These are phyloP conservation scores for Alternaria gansuensis DNA, from an alignment of 2,329 filamentous ascomycete species.

Conservation along the genomic window DNA sequence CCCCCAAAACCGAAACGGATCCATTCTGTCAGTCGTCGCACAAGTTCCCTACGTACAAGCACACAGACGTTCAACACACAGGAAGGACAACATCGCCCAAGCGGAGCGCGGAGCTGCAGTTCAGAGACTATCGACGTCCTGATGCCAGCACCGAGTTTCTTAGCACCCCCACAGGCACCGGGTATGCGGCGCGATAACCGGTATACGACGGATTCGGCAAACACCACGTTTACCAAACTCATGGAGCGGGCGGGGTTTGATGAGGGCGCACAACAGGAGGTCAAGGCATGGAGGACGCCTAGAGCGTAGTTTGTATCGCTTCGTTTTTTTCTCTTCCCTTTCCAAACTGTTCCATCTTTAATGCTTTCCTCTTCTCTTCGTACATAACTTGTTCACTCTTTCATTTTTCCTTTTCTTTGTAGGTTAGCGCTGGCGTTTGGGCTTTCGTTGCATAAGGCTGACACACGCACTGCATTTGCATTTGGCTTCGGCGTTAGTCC, in stretches of 20 bases:
- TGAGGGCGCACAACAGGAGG: slow-evolving; percentile 39
- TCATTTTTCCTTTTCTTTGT: background rate
- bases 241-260: slow-evolving; percentile 56
- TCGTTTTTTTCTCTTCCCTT: background rate
- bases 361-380: slow-evolving; percentile 2
- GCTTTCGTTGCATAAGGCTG: background rate
- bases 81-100: slow-evolving; percentile 9
- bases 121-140: slow-evolving; percentile 58
- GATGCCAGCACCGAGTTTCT: slow-evolving; percentile 52
- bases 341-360: background rate
- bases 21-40: slow-evolving; percentile 29
- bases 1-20: slow-evolving; percentile 37
- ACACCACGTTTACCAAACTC: slow-evolving; percentile 54
- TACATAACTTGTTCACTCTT: background rate
- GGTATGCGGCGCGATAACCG: slow-evolving; percentile 45
- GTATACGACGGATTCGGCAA: slow-evolving; percentile 40
- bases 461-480: background rate
- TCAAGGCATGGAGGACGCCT: slow-evolving; percentile 40
- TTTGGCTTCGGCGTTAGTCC: slow-evolving; percentile 9
- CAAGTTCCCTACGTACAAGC: slow-evolving; percentile 26
- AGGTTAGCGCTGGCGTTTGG: slow-evolving; percentile 22
- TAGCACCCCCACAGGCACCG: slow-evolving; percentile 44
- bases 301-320: slow-evolving; percentile 6
- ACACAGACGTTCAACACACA: slow-evolving; percentile 18
- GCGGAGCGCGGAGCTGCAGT: slow-evolving; percentile 41